Evolutionary conservation across 2,329 filamentous ascomycete species (phyloP), one percentile per base, ranked within the genome.

Genomic region (Trichoderma endophyticum): DNA sequence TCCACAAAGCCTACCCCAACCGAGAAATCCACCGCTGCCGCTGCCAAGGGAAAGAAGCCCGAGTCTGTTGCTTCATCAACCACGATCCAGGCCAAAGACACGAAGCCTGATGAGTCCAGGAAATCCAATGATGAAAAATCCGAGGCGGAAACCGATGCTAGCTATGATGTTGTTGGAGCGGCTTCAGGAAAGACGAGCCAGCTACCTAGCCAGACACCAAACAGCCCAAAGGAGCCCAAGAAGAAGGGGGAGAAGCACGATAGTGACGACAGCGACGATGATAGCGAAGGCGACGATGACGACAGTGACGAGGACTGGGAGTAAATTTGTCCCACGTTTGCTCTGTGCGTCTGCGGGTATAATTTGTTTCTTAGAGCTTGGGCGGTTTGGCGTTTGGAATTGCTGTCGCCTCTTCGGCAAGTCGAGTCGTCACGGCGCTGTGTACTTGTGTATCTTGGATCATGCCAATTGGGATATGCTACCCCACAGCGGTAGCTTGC

Each of bases 101-200:
- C 89, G 62, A 93, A 93, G 81, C 86, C 90, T 28, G 70, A 83
- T 34, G 89, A 92, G 76, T 84, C 90, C 21, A 91, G 93, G 62
- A 89, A 87, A 77, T 97, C 94, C 30, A 92, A 97, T 77, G 94
- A 97, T 78, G 92, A 94, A 80, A 94, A 95, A 80, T 97, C 93
- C 30, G 93, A 96, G 76, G 90, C 94, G 8, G 96, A 96, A 77
- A 98, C 95, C 80, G 96, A 99, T 77, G 93, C 93, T 21, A 97
- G 94, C 83, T 99, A 99, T 81, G 96, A 99, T 80, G 87, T 99
- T 39, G 94, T 99, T 60, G 92, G 92, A 8, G 91, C 91, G 6
- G 86, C 90, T 60, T 95, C 92, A 66, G 93, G 92, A 63, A 88
- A 89, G 59, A 90, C 91, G 48, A 97, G 93, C 80, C 92, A 93